These are phyloP conservation scores for Eleusine indica DNA, from an alignment of 176 grass and related monocot species.

Conservation along the genomic window DNA sequence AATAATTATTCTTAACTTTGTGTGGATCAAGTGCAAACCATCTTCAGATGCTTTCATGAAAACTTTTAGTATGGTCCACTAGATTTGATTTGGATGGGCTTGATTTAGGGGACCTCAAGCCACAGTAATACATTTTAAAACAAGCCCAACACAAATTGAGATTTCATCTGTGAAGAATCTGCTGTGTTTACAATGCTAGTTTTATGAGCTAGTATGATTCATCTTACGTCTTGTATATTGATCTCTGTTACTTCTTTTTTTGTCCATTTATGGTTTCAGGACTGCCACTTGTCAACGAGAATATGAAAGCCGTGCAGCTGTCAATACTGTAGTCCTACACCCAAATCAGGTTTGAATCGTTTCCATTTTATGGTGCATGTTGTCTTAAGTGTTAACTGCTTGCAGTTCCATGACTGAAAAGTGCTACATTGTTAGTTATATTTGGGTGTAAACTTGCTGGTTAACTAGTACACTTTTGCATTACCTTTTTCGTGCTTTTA, in stretches of 20 bases:
- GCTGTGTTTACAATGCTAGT: neutral
- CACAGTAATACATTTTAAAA: conserved; percentile 7
- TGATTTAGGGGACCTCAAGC: neutral
- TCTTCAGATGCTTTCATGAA: conserved; percentile 19
- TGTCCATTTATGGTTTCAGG: conserved; percentile 49
- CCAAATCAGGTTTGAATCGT: conserved; percentile 84
- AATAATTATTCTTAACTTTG: neutral
- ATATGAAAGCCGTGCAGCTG: conserved; percentile 95
- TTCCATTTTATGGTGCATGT: neutral
- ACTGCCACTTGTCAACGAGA: conserved; percentile 91
- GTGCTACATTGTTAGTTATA: neutral
- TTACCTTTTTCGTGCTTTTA: neutral
- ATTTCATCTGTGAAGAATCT: neutral
- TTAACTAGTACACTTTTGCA: neutral
- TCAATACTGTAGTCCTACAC: conserved; percentile 95
- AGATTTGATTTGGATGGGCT: neutral
- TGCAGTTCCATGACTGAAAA: neutral
- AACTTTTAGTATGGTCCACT: neutral
- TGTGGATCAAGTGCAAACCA: neutral
- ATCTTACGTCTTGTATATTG: conserved; percentile 12
- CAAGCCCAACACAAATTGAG: neutral
- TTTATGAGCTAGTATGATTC: neutral
- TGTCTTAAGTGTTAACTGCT: conserved; percentile 14
- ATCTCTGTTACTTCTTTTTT: conserved; percentile 8
- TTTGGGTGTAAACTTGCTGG: conserved; percentile 12